Base-by-base conservation (phyloP, 2,329 filamentous ascomycete species). In the Didymosphaeria variabile region DNA sequence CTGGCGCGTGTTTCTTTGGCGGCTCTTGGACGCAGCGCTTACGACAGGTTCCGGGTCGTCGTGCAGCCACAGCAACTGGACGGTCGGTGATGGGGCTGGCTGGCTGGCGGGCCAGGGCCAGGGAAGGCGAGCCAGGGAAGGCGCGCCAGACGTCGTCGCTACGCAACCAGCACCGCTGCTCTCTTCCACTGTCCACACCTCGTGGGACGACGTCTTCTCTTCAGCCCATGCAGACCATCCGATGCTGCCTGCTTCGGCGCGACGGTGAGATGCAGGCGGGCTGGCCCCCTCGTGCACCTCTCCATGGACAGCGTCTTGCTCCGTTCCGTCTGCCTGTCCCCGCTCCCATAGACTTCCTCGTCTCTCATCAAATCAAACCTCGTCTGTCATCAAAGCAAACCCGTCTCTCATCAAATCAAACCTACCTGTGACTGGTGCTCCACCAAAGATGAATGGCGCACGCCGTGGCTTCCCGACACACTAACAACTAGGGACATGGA, bases 251-350 rank as follows among this genome's bases (percentile, higher is more conserved):
- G n/a, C n/a, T n/a, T n/a, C n/a, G n/a, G n/a, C n/a, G 52, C 47
- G 53, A 59, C 63, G 54, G 58, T 46, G 71, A 75, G 71, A 76
- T 76, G 73, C 75, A 68, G 64, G 63, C 66, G 19, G 59, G 55
- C 59, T 60, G 65, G 63, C 66, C 65, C 66, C 62, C 63, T 55
- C n/a, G n/a, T n/a, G n/a, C n/a, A n/a, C n/a, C 62, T 42, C 62
- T 67, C 61, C 54, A 63, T 59, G 51, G 64, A 65, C 19, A 63
- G 62, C 65, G 62, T 63, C 72, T 29, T 6, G 4, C 26, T 29
- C 26, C 26, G 26, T 29, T 29, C 4, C 26, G 26, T 29, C 26
- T 4, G 26, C 26, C 26, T 29, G 26, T 6, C 26, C 4, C 26
- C 26, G 26, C 6, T 55, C 69, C 64, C 69, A 67, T 73, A 51